Conservation (phyloP, 108 stramenopile species). For the Thalassiosira profunda region DNA sequence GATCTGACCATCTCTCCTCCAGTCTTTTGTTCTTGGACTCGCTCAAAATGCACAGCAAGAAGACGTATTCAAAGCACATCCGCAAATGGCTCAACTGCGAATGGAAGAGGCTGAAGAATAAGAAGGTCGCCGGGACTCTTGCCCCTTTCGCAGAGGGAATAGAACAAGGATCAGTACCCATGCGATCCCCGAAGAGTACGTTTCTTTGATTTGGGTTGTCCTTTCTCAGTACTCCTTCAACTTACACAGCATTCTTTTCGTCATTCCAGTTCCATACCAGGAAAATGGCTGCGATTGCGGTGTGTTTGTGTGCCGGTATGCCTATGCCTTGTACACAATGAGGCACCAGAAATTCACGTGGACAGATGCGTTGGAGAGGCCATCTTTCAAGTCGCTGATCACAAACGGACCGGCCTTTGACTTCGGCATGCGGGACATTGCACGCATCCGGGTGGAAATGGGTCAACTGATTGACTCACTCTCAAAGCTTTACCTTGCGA, state of each 20-base stretch:
- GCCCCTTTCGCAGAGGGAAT: constrained; percentile 43
- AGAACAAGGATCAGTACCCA: constrained; percentile 24
- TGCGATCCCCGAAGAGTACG: constrained; percentile 66
- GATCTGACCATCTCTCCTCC: neutral
- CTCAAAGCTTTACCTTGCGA: constrained; percentile 33
- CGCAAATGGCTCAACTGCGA: constrained; percentile 78
- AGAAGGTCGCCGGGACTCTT: neutral
- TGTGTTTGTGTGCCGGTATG: constrained; percentile 90
- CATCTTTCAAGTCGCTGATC: constrained; percentile 35
- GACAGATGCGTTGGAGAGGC: constrained; percentile 22
- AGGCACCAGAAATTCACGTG: constrained; percentile 49
- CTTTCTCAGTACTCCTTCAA: neutral
- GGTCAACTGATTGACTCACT: constrained; percentile 54
- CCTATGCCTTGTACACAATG: constrained; percentile 64
- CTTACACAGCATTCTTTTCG: neutral
- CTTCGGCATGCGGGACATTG: constrained; percentile 59
- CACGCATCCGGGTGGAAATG: constrained; percentile 63
- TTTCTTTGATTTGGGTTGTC: no score
- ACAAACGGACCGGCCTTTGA: constrained; percentile 53
- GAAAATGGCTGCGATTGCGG: constrained; percentile 90
- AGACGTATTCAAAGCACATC: constrained; percentile 42
- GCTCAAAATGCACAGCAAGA: constrained; percentile 68
- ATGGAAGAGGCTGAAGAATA: constrained; percentile 57
- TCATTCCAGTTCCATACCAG: constrained; percentile 76
- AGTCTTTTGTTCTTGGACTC: constrained; percentile 89